Conservation (phyloP, 768 basidiomycete species). For the Lentinula lateritia region DNA sequence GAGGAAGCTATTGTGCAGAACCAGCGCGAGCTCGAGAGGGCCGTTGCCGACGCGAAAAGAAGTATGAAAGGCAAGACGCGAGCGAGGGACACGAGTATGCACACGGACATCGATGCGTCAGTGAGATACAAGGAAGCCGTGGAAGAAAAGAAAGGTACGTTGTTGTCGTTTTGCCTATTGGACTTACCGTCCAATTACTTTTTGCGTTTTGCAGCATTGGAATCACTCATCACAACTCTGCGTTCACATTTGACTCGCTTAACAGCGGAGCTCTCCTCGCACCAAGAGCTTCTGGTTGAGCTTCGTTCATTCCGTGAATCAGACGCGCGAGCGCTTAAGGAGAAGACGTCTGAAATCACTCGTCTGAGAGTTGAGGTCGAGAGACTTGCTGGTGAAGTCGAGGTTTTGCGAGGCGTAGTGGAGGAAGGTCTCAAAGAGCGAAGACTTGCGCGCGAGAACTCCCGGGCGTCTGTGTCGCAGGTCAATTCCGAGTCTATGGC, state of each 20-base stretch:
- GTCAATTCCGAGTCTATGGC: conserved; percentile 16
- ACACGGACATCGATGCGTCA: conserved; percentile 30
- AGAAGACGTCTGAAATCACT: conserved; percentile 63
- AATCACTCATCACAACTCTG: conserved; percentile 70
- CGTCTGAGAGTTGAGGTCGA: conserved; percentile 73
- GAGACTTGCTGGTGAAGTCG: conserved; percentile 77
- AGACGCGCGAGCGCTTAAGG: conserved; percentile 32
- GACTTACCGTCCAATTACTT: not conserved
- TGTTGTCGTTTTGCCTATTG: not conserved
- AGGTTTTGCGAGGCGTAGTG: conserved; percentile 79
- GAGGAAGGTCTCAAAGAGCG: conserved; percentile 82
- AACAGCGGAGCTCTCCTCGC: conserved; percentile 73
- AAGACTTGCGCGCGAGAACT: conserved; percentile 44
- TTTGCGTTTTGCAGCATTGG: conserved; percentile 50
- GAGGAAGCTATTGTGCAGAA: conserved; percentile 36
- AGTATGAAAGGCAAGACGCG: conserved; percentile 33
- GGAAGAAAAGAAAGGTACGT: conserved; percentile 82
- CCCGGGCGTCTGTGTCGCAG: conserved; percentile 2
- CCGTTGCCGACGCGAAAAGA: conserved; percentile 11
- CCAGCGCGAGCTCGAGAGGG: conserved; percentile 18
- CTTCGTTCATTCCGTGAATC: conserved; percentile 58
- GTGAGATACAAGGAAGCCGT: conserved; percentile 71
- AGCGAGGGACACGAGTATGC: conserved; percentile 19
- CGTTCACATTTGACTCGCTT: conserved; percentile 72
- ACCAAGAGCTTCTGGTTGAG: conserved; percentile 64